phyloP scores from a whole-genome alignment of 352 stramenopile species.

The Halophytophthora polymorphica region DNA sequence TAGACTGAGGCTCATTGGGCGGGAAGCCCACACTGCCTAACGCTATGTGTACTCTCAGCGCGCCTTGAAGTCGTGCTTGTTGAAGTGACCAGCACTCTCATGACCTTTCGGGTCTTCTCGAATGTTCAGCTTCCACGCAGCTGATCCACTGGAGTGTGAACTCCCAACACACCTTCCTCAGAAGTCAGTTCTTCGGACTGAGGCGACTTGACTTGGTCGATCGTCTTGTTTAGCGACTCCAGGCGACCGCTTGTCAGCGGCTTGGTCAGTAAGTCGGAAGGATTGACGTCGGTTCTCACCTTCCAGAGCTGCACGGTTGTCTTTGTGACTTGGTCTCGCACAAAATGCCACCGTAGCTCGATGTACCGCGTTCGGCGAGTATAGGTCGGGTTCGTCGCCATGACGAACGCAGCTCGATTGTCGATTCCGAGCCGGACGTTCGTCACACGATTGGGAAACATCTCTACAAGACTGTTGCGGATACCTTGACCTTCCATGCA shows the following conservation, averaged over 20 bases:
- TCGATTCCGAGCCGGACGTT: slow-evolving; percentile 10
- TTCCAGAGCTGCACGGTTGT: slow-evolving; percentile 5
- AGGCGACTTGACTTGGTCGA: no score
- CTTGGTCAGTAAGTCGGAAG: slow-evolving; percentile 9
- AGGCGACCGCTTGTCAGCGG: slow-evolving; percentile 5
- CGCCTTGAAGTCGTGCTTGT: no score
- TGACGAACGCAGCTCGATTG: slow-evolving; percentile 14
- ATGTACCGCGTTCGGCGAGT: slow-evolving; percentile 8
- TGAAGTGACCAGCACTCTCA: no score
- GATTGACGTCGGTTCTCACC: slow-evolving; percentile 6
- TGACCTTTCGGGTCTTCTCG: no score
- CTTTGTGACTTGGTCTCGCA: slow-evolving; percentile 8
- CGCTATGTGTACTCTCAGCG: no score
- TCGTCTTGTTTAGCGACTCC: slow-evolving; percentile 3
- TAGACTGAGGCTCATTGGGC: no score
- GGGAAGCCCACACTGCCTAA: no score
- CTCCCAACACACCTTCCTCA: no score
- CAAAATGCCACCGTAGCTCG: slow-evolving; percentile 14
- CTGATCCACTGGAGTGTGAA: no score
- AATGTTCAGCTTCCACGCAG: no score
- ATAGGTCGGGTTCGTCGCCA: slow-evolving; percentile 15
- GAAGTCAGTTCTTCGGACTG: no score
- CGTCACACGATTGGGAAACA: slow-evolving; percentile 1
- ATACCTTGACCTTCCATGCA: slow-evolving; percentile 7
- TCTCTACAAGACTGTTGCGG: slow-evolving; percentile 8